Evolutionary conservation across 768 basidiomycete genomes (phyloP).

Genomic region (Leccinum broughii): DNA sequence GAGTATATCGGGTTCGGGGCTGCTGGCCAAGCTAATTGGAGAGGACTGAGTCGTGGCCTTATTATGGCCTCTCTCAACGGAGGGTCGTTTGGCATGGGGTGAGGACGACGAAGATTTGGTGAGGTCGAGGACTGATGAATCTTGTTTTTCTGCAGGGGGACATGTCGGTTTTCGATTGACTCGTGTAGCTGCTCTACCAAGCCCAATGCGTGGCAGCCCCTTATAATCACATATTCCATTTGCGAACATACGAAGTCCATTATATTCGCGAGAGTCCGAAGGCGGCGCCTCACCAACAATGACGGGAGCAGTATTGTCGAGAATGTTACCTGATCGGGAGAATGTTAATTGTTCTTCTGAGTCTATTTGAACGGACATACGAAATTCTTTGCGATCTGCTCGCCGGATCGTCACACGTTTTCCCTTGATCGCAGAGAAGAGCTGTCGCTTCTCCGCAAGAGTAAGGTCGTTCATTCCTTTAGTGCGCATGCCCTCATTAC

Average conservation of each 20-base stretch:
- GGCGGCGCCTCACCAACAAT: background rate
- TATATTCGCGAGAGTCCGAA: background rate
- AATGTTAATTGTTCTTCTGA: background rate
- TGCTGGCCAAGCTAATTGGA: no score
- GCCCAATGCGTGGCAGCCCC: background rate
- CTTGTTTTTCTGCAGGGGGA: no score
- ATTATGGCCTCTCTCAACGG: no score
- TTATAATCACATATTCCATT: background rate
- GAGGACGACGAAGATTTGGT: no score
- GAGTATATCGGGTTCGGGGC: no score
- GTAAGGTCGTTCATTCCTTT: background rate
- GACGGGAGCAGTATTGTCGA: background rate
- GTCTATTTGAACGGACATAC: background rate
- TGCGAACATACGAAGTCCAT: background rate
- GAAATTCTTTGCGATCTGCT: background rate
- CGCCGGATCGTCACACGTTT: background rate
- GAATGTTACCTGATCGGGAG: background rate
- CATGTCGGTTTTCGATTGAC: no score
- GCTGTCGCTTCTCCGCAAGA: background rate
- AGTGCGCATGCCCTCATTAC: background rate
- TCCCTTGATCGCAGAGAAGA: background rate
- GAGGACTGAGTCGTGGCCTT: no score
- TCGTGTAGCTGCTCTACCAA: no score
- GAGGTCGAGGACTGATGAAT: no score
- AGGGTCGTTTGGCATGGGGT: no score